Base-by-base conservation (phyloP, 768 basidiomycete genomes). In the Suillus lakei region DNA sequence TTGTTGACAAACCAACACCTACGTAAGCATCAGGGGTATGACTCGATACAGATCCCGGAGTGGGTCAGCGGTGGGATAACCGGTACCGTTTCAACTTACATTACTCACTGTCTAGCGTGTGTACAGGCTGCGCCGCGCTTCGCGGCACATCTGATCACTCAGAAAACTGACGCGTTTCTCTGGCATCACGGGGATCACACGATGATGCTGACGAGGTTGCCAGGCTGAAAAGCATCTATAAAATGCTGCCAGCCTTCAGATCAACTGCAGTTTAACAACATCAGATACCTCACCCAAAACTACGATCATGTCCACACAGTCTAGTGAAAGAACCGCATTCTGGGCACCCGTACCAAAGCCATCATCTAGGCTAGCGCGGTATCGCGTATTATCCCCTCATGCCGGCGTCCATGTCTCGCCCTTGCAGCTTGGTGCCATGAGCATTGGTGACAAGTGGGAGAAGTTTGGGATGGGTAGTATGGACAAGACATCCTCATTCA, bases 391-490 rank as follows among this genome's bases (percentile, higher is more conserved):
- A 18, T 79, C 81, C 0, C 78, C 81, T 7, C 53, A 67, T 13
- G 81, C 84, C 0, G 81, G 82, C 16, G 72, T 85, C 30, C 80
- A 79, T 51, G 85, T 85, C n/a, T 86, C 85, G 2, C 83, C 85
- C 0, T 70, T 86, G n/a, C 76, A 76, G 48, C 80, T 86, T 28
- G 84, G 85, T 3, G 84, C 78, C 4, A 82, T 83, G 83, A 83
- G 76, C 72, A 80, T 85, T 39, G 83, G 84, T 8, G 79, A 83
- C 66, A 76, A 81, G 60, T 84, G 83, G 84, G 71, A 68, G 0
- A 28, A 70, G 13, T 44, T 62, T 23, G 72, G 80, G 34, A 69
- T 79, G 78, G 84, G 85, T 15, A 62, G 70, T 3, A 82, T 84
- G 79, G 66, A 73, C 67, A 84, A 84, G 71, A 77, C 80, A 32